Base-by-base conservation (phyloP, 179 eudicot genomes). In the Corrigiola litoralis region DNA sequence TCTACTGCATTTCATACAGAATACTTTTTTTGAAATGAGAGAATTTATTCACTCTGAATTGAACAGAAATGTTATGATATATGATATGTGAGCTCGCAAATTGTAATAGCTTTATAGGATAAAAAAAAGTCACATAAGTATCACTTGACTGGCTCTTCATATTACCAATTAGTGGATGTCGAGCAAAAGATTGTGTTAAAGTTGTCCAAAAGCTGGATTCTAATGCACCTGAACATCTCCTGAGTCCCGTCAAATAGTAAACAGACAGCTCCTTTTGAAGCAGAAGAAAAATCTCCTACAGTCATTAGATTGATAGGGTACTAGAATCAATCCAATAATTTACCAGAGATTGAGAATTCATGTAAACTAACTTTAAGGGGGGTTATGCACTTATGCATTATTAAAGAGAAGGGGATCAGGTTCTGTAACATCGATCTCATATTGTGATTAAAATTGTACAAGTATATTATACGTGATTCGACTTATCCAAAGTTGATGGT, bases 401-500 rank as follows among this genome's bases (percentile, higher is more conserved):
- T 60, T 60, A 53, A 9, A 49, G 59, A 69, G 38, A 60, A 69
- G 45, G 65, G 67, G 73, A 69, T 61, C 73, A 16, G 7, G 13
- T 69, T 69, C 67, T 61, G 25, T 36, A 49, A 40, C 53, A 51
- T 58, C 66, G 65, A 64, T 57, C 56, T 48, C 49, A 47, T 16
- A 38, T 21, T 29, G 10, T 38, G 27, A 51, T 50, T 49, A 42
- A 7, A 56, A 71, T 36, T 34, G 50, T 58, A 40, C 71, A 58
- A 49, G 61, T 61, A 59, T 69, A 40, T 32, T 50, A 64, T 57
- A 69, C 66, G 74, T 68, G 50, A 65, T 42, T 69, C 59, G 50
- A 57, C 70, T 69, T 69, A 69, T 58, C 74, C 62, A 62, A 41
- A 56, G 40, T 58, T 74, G 58, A 66, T 63, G 37, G 56, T 20